Evolutionary conservation across 2,329 filamentous ascomycete species (phyloP).

Genomic region (Elsinoe australis): DNA sequence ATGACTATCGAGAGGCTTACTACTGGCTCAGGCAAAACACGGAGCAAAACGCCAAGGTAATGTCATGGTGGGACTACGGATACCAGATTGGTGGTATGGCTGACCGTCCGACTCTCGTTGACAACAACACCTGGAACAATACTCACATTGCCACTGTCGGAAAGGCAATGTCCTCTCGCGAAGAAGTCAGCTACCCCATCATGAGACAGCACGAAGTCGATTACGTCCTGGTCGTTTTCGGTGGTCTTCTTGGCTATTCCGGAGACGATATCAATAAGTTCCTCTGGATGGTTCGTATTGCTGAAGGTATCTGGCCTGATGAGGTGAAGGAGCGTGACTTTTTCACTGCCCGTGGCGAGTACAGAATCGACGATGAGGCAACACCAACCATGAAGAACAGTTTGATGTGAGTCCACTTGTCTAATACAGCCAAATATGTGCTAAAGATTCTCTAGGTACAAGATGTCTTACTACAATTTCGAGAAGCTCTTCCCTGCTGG

Average conservation of each 20-base stretch:
- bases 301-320: slow-evolving; percentile 99
- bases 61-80: slow-evolving; percentile 99
- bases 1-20: slow-evolving; percentile 98
- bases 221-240: slow-evolving; percentile 96
- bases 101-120: slow-evolving; percentile 89
- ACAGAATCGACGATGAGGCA: slow-evolving; percentile 85
- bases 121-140: slow-evolving; percentile 99
- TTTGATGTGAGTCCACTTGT: slow-evolving; percentile 68
- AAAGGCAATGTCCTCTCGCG: slow-evolving; percentile 95
- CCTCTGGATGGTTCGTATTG: slow-evolving; percentile 99
- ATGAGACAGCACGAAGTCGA: slow-evolving; percentile 98
- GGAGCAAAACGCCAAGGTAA: slow-evolving; percentile 87
- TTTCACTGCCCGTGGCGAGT: slow-evolving; percentile 90
- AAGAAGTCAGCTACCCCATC: slow-evolving; percentile 97
- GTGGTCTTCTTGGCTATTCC: slow-evolving; percentile 90
- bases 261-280: slow-evolving; percentile 99
- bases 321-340: slow-evolving; percentile 96
- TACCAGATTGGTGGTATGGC: slow-evolving; percentile 99
- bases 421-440: not conserved
- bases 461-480: slow-evolving; percentile 99
- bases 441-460: slow-evolving; percentile 64
- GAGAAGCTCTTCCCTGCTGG: slow-evolving; percentile 82
- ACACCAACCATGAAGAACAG: slow-evolving; percentile 98
- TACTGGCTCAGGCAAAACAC: slow-evolving; percentile 99
- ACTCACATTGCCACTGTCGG: slow-evolving; percentile 98